Evolutionary conservation across 805 yeast species (phyloP).

Genomic region (Lipomyces yamanashiensis): DNA sequence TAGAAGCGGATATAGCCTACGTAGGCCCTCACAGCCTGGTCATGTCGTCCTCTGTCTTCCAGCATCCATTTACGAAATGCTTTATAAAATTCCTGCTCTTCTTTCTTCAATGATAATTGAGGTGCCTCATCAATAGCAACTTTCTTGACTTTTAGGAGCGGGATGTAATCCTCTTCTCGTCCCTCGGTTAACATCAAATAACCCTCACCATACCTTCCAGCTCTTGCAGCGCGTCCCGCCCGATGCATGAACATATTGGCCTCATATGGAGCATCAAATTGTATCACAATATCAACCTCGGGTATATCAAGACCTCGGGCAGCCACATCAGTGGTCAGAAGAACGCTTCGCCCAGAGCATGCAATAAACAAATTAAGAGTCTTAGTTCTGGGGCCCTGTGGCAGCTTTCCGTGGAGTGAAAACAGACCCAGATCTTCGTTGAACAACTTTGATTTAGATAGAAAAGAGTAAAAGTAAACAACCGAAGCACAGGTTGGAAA

Average conservation of each 20-base stretch:
- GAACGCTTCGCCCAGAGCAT: conserved; percentile 48
- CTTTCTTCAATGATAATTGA: conserved; percentile 15
- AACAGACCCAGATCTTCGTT: conserved; percentile 52
- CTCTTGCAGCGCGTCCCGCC: conserved; percentile 94
- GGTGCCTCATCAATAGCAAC: conserved; percentile 49
- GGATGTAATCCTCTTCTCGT: conserved; percentile 79
- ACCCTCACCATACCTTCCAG: conserved; percentile 81
- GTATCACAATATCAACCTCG: conserved; percentile 92
- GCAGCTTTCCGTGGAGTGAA: conserved; percentile 89
- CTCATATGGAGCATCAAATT: conserved; percentile 92
- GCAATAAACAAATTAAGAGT: conserved; percentile 65
- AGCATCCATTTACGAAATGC: conserved; percentile 59
- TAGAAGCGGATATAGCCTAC: conserved; percentile 85
- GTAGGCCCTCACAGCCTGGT: conserved; percentile 72
- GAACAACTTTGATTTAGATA: conserved; percentile 33
- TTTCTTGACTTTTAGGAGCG: conserved; percentile 75
- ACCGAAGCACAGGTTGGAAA: conserved; percentile 90
- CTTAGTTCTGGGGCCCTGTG: conserved; percentile 76
- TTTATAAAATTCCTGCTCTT: conserved; percentile 35
- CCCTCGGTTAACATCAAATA: conserved; percentile 73
- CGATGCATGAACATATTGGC: conserved; percentile 91
- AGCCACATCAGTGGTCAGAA: conserved; percentile 97
- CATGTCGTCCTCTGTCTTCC: conserved; percentile 80
- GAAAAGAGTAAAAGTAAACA: conserved; percentile 67
- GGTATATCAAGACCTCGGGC: conserved; percentile 96